Evolutionary conservation across 352 stramenopile species (phyloP), one percentile per base, ranked within the genome.

Genomic region (Pythium chondricola): DNA sequence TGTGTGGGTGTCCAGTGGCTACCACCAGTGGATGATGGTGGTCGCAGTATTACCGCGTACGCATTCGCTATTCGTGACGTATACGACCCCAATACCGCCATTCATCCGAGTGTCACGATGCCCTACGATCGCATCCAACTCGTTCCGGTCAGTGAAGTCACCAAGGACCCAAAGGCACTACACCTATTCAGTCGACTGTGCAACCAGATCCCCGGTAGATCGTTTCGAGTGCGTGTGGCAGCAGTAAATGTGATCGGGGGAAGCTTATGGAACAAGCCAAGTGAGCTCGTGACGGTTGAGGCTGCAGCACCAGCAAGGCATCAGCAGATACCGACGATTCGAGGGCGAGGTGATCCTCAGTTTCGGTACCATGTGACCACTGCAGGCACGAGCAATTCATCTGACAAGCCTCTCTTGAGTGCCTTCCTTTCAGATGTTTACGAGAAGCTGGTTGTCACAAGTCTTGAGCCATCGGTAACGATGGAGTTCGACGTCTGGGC

Each of bases 1-100:
- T 88, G 74, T 44, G 26, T 74, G 22, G 58, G 52, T 22, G 26
- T 93, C 26, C 65, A 53, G 27, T 93, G 81, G 81, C 57, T 93
- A 29, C 52, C 71, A 2, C 58, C 66, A 8, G 48, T 47, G 2
- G 81, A 90, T 43, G 60, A 89, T 18, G 76, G 78, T 8, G 78
- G 78, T 3, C 68, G 65, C 14, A 17, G 53, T 2, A 67, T 88
- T 30, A 48, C 67, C 0, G 27, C 69, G 3, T 93, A 85, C 29
- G 17, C 66, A 11, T 59, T 81, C 32, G 67, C 37, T 4, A 37
- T 61, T 17, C 57, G 56, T 6, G 27, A 67, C 22, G 11, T 54
- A 1, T 20, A 62, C 16, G 25, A 40, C 24, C 13, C 47, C 17
- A 14, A 22, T 43, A 40, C 9, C 5, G 39, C 9, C 6, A 25